These are phyloP conservation scores for Hypoxylon perforatum DNA, from an alignment of 495 filamentous ascomycete genomes.

Conservation along the genomic window DNA sequence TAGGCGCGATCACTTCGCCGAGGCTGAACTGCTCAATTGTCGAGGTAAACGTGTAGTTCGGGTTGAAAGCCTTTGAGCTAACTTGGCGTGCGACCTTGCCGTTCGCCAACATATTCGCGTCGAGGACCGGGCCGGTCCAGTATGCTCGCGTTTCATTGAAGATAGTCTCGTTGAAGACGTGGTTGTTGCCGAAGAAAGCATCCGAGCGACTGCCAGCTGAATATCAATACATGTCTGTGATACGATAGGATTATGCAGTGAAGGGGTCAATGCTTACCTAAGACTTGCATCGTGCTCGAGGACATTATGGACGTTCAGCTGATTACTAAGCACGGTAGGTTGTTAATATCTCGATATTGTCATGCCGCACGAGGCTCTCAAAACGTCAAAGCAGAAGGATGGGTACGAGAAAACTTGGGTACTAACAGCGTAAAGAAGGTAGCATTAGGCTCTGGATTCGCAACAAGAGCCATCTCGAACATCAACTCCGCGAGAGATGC, in stretches of 20 bases:
- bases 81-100: slow-evolving; percentile 55
- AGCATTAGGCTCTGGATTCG: slow-evolving; percentile 61
- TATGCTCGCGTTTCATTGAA: slow-evolving; percentile 53
- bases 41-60: slow-evolving; percentile 50
- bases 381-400: too few relatives aligned
- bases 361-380: too few relatives aligned
- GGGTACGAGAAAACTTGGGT: too few relatives aligned
- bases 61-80: slow-evolving; percentile 54
- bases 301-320: slow-evolving; percentile 57
- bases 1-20: slow-evolving; percentile 56
- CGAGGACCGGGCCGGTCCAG: slow-evolving; percentile 50
- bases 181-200: slow-evolving; percentile 57
- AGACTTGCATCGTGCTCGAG: slow-evolving; percentile 62
- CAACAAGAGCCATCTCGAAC: slow-evolving; percentile 55
- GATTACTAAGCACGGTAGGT: slow-evolving; percentile 35
- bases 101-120: slow-evolving; percentile 53
- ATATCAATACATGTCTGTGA: neutral
- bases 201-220: slow-evolving; percentile 49
- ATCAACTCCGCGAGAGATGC: slow-evolving; percentile 49
- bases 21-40: slow-evolving; percentile 52
- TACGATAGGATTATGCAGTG: neutral
- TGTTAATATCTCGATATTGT: too few relatives aligned
- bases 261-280: slow-evolving; percentile 43
- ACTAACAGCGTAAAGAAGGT: slow-evolving; percentile 57
- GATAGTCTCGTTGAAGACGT: slow-evolving; percentile 56